Evolutionary conservation across 371 early-diverging fungal species (phyloP), one percentile per base, ranked within the genome.

Genomic region (Mucor racemosus): DNA sequence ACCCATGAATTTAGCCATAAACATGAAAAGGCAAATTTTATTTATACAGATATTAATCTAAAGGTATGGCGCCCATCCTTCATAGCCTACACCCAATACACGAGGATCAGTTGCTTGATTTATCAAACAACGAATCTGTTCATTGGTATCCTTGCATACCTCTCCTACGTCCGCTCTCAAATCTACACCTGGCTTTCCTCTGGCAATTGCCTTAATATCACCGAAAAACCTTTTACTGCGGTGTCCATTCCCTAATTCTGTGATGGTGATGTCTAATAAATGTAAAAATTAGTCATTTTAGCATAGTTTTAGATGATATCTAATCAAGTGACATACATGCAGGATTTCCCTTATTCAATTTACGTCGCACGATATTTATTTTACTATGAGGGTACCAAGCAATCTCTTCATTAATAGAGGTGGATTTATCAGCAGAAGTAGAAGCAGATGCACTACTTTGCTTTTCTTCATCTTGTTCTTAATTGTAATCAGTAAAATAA

Each of bases 341-440:
- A 11, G 92, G 92, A 57, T 92, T 91, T 34, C 88, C 86, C 8
- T 88, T 83, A 19, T 85, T 69, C n/a, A 94, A 72, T 59, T 94
- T 94, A 50, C 82, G 72, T 39, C 76, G 78, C 0, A 91, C 94
- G 54, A 86, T 86, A 8, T 84, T 86, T 17, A 94, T 76, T 68
- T 92, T 94, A 62, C 90, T 87, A 46, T 89, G 84, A 9, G 93
- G 88, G 67, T 91, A 94, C 94, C 93, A 94, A 44, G 68, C 68
- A 17, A 72, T 67, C 33, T 67, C 62, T 34, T 73, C 64, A 40
- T 46, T 31, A 15, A 33, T 3, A 19, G 40, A 39, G 48, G 21
- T 21, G 13, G 55, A 26, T 34, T 41, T 17, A 14, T 40, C 21
- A 1, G 21, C 26, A 40, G n/a, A 8, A 5, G 31, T 15, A 3